phyloP scores from a whole-genome alignment of 495 filamentous ascomycete genomes.

The Evernia prunastri region DNA sequence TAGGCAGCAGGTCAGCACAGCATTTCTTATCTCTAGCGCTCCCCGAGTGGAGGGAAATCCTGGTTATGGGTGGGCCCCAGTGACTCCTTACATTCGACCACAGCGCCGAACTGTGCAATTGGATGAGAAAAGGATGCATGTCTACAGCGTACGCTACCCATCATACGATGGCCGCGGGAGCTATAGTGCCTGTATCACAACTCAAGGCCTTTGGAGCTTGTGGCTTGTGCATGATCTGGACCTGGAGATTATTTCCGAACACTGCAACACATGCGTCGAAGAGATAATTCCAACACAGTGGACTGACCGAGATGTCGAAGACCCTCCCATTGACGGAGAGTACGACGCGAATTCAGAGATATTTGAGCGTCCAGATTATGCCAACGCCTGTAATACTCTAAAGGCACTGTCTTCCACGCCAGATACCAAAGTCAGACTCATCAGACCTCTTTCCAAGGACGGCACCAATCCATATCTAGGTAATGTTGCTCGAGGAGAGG shows the following conservation, averaged over 20 bases:
- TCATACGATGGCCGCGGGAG: conserved; percentile 23
- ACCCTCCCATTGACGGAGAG: background rate
- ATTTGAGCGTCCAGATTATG: conserved; percentile 17
- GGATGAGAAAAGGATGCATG: background rate
- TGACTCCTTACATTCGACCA: conserved; percentile 18
- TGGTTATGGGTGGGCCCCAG: conserved; percentile 22
- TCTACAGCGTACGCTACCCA: conserved; percentile 20
- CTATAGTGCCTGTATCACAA: conserved; percentile 7
- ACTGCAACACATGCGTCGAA: background rate
- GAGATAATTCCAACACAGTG: background rate
- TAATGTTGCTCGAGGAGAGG: conserved; percentile 6
- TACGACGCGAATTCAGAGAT: background rate
- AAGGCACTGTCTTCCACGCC: conserved; percentile 11
- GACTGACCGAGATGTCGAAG: conserved; percentile 3
- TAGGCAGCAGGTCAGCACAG: conserved; percentile 11
- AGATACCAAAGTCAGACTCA: conserved; percentile 8
- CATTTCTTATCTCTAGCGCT: conserved; percentile 26
- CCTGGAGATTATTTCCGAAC: background rate
- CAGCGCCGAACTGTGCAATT: conserved; percentile 7
- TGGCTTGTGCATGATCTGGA: conserved; percentile 21
- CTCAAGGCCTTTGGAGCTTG: background rate
- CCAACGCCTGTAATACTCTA: conserved; percentile 12
- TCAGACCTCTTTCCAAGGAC: conserved; percentile 9
- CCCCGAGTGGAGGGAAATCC: conserved; percentile 10
- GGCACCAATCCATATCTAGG: conserved; percentile 11